Evolutionary conservation across 768 basidiomycete species (phyloP), one percentile per base, ranked within the genome.

Genomic region (Suillus subaureus): DNA sequence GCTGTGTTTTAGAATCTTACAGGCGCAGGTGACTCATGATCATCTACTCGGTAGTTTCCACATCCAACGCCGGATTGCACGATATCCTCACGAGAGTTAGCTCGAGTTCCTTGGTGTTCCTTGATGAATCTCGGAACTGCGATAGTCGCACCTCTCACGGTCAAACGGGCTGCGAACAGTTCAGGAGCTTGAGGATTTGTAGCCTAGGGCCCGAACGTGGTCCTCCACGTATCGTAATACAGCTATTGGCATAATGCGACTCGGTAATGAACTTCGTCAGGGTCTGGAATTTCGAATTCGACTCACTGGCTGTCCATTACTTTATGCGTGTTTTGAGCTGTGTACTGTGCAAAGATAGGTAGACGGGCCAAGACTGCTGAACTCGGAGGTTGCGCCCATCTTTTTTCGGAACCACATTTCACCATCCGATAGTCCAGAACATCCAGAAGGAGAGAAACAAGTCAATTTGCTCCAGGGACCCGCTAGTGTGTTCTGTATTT

Each of bases 101-200:
- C 51, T 51, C 51, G 15, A 51, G 26, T 16, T 28, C 51, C 51
- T 51, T 26, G 51, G 51, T 11, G 18, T 31, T 54, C 28, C 28
- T 33, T 35, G 11, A 18, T 12, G 52, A 33, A n/a, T 33, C 6
- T 21, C 31, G 12, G 21, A 33, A n/a, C 31, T n/a, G 31, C 54
- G 54, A 55, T 55, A n/a, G 11, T 33, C 31, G 54, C 31, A 33
- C 54, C 31, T 55, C 54, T 55, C 54, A 55, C 54, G 54, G 12
- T 55, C 21, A 55, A 35, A 13, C 54, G 31, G 54, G 12, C 2
- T 26, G 9, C 5, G 4, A 31, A 54, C 52, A 54, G 7, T 8
- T 52, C 15, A 31, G 28, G 26, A 31, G 9, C 33, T 55, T 35
- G 54, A 21, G 21, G 54, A 54, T 54, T 31, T 54, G 52, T 31